Base-by-base conservation (phyloP, 2,329 filamentous ascomycete genomes). In the Microcyclosporella mali region DNA sequence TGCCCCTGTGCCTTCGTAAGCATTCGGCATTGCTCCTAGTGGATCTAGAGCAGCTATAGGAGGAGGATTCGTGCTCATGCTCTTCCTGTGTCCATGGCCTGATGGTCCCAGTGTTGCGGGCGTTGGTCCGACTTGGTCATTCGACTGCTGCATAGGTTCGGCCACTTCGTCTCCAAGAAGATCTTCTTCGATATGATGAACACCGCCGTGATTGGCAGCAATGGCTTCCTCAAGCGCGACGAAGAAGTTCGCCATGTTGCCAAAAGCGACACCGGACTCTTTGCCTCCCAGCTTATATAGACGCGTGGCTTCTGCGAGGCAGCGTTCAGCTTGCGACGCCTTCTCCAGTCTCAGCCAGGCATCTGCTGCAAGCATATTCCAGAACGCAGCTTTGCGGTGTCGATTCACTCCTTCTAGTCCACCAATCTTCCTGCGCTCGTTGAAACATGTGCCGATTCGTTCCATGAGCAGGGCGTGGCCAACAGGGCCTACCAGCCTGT, bases 381-480 rank as follows among this genome's bases (percentile, higher is more conserved):
- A 98, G 51, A 94, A 77, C 0, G 86, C 92, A 2, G 89, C 85
- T 70, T 95, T 98, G 37, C 92, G 77, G 46, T 75, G 77, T 48
- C 90, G 77, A 7, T 77, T 74, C 12, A 89, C 88, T 73, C 82
- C 85, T 29, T 70, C 70, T 47, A 81, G 76, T 7, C 75, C 77
- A 1, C 83, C 82, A 3, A 80, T 68, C 2, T 85, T 82, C 17
- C 41, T 42, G 53, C 85, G 86, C 2, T 84, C 81, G 1, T 79
- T 79, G 65, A 90, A 95, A 67, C 87, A 95, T 2, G 84, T 79
- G 0, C 87, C 85, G 15, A 95, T 77, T 28, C 92, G 81, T 66
- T 98, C 90, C 40, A 84, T 88, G 55, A 95, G 72, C 10, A 98
- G 74, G 0, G 86, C 86, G 47, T 90, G 84, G 3, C 88, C 88